Percentiles rank a stretch among this genome's conserved stretches.
Conservation (phyloP, 352 stramenopile genomes). For the Globisporangium recalcitrans region DNA sequence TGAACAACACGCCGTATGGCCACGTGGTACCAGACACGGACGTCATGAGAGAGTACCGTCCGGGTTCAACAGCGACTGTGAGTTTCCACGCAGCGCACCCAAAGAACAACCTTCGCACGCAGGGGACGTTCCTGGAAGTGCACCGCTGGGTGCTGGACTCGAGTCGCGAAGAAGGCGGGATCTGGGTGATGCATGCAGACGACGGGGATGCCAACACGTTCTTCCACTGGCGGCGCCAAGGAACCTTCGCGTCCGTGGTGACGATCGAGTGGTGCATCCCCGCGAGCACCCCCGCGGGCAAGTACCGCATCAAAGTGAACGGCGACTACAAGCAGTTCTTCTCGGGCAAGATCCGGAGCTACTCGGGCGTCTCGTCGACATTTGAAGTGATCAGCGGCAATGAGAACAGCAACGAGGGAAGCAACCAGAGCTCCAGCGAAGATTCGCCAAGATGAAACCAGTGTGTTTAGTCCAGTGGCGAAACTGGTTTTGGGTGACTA, state of each 20-base stretch:
- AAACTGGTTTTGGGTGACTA: background rate
- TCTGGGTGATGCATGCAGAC: constrained; percentile 72
- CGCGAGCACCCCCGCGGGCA: constrained; percentile 31
- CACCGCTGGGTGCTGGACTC: constrained; percentile 56
- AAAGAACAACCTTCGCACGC: constrained; percentile 76
- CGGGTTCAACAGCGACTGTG: constrained; percentile 45
- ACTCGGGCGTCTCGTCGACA: constrained; percentile 50
- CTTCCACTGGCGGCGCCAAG: constrained; percentile 68
- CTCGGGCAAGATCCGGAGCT: constrained; percentile 35
- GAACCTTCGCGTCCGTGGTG: constrained; percentile 60
- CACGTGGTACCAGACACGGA: constrained; percentile 39
- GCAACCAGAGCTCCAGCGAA: background rate
- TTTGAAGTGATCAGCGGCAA: constrained; percentile 38
- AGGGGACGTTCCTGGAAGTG: constrained; percentile 76
- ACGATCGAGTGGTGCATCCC: constrained; percentile 72
- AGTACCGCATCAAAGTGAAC: constrained; percentile 78
- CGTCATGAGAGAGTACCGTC: constrained; percentile 35
- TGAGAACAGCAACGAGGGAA: background rate
- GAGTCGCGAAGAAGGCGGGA: constrained; percentile 27
- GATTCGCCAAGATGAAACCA: background rate
- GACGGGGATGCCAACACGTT: constrained; percentile 72
- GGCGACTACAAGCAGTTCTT: constrained; percentile 74
- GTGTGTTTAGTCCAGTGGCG: background rate
- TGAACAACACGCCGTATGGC: constrained; percentile 42
- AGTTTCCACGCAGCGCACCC: constrained; percentile 73